phyloP scores from a whole-genome alignment of 805 yeast species.

The Zygoascus tannicola region DNA sequence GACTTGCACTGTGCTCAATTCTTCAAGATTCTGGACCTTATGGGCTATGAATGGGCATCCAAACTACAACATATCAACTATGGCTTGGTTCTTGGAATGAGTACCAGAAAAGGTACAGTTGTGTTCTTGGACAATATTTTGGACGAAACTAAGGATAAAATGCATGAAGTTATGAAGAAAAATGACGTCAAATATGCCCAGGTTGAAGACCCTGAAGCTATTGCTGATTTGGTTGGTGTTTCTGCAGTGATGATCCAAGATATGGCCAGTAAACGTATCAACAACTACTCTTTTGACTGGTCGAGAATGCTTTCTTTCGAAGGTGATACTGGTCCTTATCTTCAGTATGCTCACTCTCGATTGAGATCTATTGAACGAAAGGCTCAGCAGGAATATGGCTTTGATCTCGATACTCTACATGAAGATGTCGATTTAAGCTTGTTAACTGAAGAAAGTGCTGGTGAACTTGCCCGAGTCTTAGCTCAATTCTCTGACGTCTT shows the following conservation, averaged over 20 bases:
- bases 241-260: constrained; percentile 99
- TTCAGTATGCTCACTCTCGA: constrained; percentile 97
- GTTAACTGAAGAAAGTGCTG: constrained; percentile 63
- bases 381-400: constrained; percentile 30
- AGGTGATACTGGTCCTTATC: constrained; percentile 98
- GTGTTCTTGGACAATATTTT: constrained; percentile 92
- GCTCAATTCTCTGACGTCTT: constrained; percentile 89
- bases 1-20: constrained; percentile 91
- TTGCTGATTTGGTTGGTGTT: constrained; percentile 92
- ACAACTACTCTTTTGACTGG: constrained; percentile 96
- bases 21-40: constrained; percentile 83
- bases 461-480: constrained; percentile 60
- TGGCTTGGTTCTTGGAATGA: constrained; percentile 98
- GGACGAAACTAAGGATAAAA: constrained; percentile 84
- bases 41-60: constrained; percentile 84
- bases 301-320: constrained; percentile 96
- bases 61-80: constrained; percentile 77
- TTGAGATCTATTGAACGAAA: constrained; percentile 90
- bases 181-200: constrained; percentile 86
- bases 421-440: constrained; percentile 46
- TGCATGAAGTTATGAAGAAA: constrained; percentile 94
- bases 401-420: constrained; percentile 16
- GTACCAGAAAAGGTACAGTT: constrained; percentile 96
- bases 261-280: constrained; percentile 94
- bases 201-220: constrained; percentile 85